Evolutionary conservation across 2,329 filamentous ascomycete genomes (phyloP), one percentile per base, ranked within the genome.

Genomic region (Penicillium freii): DNA sequence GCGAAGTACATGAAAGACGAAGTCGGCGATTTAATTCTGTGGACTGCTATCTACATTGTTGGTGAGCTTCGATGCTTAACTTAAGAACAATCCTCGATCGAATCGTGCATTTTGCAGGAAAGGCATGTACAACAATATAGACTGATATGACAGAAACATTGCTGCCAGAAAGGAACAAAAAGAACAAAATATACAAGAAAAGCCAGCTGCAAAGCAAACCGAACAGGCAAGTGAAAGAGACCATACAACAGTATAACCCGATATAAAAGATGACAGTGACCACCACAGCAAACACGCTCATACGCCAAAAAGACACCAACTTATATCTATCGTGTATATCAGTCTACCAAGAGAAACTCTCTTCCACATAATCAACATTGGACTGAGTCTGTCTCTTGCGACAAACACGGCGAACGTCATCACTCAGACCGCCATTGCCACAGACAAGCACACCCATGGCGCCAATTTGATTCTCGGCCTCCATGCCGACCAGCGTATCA

Each of bases 371-470:
- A 70, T 92, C 88, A 17, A 92, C 80, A 42, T 87, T 85, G 2
- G 79, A 84, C 42, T 74, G 76, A 21, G 81, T 76, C 57, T 87
- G 83, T 70, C 89, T 84, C 52, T 81, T 78, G 31, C 89, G 80
- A 23, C 89, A 87, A 1, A 87, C 88, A 31, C 82, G 80, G 46
- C 90, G 80, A 1, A 93, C 88, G 69, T 92, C 89, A 65, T 93
- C 90, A 9, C 87, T 87, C 64, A 93, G 75, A 2, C 84, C 84
- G 25, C 90, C 90, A 10, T 89, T 87, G 4, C 90, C 90, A 66
- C 90, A 92, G 23, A 92, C 88, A 11, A 87, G 88, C 44, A 97
- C 91, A 23, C 86, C 90, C 86, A 97, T 95, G 49, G 92, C 91
- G 9, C 94, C 94, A 53, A 91, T 80, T 72, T 94, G 90, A 67